Base-by-base conservation (phyloP, 345 rosid genomes). In the Microthlaspi erraticum region DNA sequence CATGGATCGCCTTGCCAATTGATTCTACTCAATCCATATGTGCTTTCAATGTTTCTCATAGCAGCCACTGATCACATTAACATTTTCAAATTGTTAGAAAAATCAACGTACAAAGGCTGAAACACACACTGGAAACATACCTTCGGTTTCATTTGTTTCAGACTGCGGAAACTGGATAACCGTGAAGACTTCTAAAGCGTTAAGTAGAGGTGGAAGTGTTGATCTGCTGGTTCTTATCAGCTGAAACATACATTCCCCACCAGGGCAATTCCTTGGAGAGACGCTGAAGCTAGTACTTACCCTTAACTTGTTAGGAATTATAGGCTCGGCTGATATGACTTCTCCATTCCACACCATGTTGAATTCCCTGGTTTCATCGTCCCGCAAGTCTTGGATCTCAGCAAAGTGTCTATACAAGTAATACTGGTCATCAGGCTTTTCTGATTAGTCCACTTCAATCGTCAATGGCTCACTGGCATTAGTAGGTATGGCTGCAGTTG, bases 161-260 rank as follows among this genome's bases (percentile, higher is more conserved):
- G 65, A 20, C 18, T 38, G 74, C 0, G n/a, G 58, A 39, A 77
- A 41, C 8, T 64, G 64, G 1, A 69, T 48, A 7, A 70, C 62
- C 11, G 46, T 20, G 44, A 23, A 77, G 26, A 77, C 0, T 13
- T 80, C 83, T 3, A 66, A 8, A 36, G 79, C 79, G 1, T 81
- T 81, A 20, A 81, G 71, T 11, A 77, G 65, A 3, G 81, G 84
- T 16, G 79, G 81, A 57, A 16, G 74, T 13, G 72, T 70, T 29
- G 81, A 70, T 9, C 5, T 56, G 0, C 16, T 13, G 11, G 79
- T 43, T 71, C 71, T 65, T 33, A 1, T 13, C 16, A 71, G 69
- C 48, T 71, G 19, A 12, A 31, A 70, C 33, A n/a, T 23, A 17
- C 36, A 65, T 63, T 37, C 0, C n/a, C n/a, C n/a, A n/a, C n/a